Percentiles rank a stretch among this genome's conserved stretches.
phyloP scores from a whole-genome alignment of 768 basidiomycete species.

The Leucocoprinus birnbaumii region DNA sequence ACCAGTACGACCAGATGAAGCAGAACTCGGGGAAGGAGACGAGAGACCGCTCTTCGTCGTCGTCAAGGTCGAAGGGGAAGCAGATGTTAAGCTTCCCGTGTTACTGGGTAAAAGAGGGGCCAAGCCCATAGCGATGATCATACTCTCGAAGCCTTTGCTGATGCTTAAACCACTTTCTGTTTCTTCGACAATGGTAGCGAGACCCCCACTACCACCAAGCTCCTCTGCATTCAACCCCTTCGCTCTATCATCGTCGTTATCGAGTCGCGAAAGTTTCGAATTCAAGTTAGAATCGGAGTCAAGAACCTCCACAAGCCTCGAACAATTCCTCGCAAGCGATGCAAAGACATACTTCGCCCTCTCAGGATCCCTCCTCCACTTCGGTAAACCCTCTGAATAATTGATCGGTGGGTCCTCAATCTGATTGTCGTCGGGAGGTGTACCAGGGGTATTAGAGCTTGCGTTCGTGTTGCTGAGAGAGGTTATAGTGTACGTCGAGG shows the following conservation, averaged over 20 bases:
- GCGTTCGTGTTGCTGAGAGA: not conserved
- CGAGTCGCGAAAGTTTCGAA: no score
- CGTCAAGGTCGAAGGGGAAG: no score
- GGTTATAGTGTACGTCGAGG: not conserved
- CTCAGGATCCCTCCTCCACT: slow-evolving; percentile 1
- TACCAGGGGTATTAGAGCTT: no score
- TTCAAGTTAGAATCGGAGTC: no score
- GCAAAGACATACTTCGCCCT: slow-evolving; percentile 3
- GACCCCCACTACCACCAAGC: no score
- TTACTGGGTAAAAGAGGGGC: not conserved
- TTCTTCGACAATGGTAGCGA: no score
- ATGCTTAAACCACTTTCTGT: not conserved
- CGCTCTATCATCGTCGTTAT: not conserved
- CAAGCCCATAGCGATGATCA: slow-evolving; percentile 3
- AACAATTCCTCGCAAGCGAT: not conserved
- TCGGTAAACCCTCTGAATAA: not conserved
- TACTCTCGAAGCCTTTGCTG: not conserved
- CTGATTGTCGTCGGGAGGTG: no score
- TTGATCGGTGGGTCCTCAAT: slow-evolving; percentile 4
- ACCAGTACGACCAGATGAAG: no score
- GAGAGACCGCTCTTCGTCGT: no score
- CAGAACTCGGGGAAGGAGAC: no score
- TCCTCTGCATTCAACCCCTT: not conserved
- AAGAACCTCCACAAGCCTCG: no score
- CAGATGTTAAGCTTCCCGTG: no score